These are phyloP conservation scores for Pseudocohnilembus persalinus DNA, from an alignment of 169 alveolate genomes.

Conservation along the genomic window DNA sequence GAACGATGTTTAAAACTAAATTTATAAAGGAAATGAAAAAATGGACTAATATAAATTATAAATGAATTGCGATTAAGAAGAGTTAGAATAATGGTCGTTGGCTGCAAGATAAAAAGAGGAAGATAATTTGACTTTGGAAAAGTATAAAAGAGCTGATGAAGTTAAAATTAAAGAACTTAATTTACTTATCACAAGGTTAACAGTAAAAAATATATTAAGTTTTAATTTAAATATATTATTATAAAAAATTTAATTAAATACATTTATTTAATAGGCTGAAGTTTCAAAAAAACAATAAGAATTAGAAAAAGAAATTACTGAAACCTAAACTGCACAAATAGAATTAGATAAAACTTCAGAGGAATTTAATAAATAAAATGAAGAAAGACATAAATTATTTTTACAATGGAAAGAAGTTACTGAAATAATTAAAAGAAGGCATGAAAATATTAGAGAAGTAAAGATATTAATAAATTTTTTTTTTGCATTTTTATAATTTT, in stretches of 20 bases:
- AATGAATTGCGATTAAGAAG: conserved; percentile 94
- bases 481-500: conserved; percentile 58
- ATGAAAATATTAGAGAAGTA: conserved; percentile 72
- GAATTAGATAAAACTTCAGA: conserved; percentile 89
- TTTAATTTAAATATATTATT: too few species aligned
- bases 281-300: conserved; percentile 75
- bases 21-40: conserved; percentile 90
- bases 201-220: conserved; percentile 35
- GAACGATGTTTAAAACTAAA: conserved; percentile 86
- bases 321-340: conserved; percentile 89
- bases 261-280: conserved; percentile 41
- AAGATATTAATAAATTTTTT: conserved; percentile 49
- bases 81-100: conserved; percentile 94
- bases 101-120: conserved; percentile 94
- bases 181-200: conserved; percentile 82
- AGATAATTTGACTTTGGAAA: conserved; percentile 88
- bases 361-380: conserved; percentile 86
- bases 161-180: conserved; percentile 89
- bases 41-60: conserved; percentile 90
- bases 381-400: conserved; percentile 86
- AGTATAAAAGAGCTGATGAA: conserved; percentile 91
- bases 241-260: too few species aligned
- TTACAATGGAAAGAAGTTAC: conserved; percentile 81
- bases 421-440: conserved; percentile 75
- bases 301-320: conserved; percentile 88